A percentile compares a stretch with the other conserved stretches of the same genome.
Evolutionary conservation across 1,284 basidiomycete genomes (phyloP).

Genomic region (Ganoderma sp.): DNA sequence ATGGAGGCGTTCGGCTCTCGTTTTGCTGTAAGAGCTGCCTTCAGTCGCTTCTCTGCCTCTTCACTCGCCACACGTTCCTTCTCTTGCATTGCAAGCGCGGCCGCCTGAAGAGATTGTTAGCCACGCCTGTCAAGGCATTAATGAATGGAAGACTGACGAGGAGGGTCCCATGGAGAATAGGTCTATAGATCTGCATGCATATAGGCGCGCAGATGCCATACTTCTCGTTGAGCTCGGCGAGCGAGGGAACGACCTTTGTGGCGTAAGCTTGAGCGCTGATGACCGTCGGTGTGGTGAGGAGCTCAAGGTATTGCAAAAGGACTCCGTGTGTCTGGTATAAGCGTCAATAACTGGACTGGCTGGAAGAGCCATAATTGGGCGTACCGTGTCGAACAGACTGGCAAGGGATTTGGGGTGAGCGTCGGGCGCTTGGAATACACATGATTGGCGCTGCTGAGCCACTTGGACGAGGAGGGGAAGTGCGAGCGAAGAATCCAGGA

Average conservation of each 20-base stretch:
- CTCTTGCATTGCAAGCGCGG: constrained; percentile 64
- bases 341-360: constrained; percentile 38
- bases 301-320: constrained; percentile 75
- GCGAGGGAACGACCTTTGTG: constrained; percentile 68
- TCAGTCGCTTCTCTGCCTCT: constrained; percentile 77
- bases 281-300: constrained; percentile 69
- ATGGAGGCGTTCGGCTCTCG: constrained; percentile 63
- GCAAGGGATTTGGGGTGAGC: constrained; percentile 85
- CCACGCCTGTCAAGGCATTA: not conserved
- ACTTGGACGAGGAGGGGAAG: constrained; percentile 87
- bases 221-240: constrained; percentile 71
- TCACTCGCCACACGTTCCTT: constrained; percentile 69
- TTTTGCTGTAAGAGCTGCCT: constrained; percentile 77
- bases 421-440: constrained; percentile 73
- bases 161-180: constrained; percentile 72
- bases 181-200: constrained; percentile 91
- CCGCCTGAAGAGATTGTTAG: constrained; percentile 45
- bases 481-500: constrained; percentile 77
- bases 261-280: constrained; percentile 68
- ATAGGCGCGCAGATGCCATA: constrained; percentile 84
- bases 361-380: constrained; percentile 39
- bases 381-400: constrained; percentile 85
- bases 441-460: constrained; percentile 85
- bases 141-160: constrained; percentile 51
- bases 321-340: constrained; percentile 73